Conservation (phyloP, 805 yeast genomes). For the Vanderwaltozyma polyspora region DNA sequence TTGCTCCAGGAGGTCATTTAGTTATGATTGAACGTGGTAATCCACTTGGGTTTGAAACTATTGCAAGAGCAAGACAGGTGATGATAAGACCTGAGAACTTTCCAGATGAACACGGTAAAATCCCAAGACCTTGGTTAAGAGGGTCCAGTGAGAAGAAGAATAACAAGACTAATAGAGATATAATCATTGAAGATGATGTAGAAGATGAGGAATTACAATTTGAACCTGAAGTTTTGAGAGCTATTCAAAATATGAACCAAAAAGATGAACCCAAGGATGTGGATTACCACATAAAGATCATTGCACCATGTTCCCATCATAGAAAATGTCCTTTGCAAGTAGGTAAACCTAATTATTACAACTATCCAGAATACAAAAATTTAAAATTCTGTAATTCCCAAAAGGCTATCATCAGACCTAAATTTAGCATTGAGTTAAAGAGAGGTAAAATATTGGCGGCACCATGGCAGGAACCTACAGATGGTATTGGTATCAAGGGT, state of each 20-base stretch:
- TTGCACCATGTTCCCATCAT: slow-evolving; percentile 91
- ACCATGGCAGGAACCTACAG: slow-evolving; percentile 52
- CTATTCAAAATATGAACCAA: slow-evolving; percentile 7
- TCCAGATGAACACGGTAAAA: slow-evolving; percentile 43
- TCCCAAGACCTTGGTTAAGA: slow-evolving; percentile 57
- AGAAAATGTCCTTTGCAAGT: slow-evolving; percentile 76
- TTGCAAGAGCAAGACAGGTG: slow-evolving; percentile 83
- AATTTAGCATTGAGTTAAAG: slow-evolving; percentile 70
- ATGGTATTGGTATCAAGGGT: slow-evolving; percentile 40
- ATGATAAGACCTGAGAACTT: slow-evolving; percentile 76
- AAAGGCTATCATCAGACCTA: slow-evolving; percentile 66
- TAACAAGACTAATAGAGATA: not conserved
- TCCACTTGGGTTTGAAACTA: slow-evolving; percentile 76
- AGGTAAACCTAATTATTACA: slow-evolving; percentile 58
- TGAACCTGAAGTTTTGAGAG: slow-evolving; percentile 30
- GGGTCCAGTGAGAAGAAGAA: slow-evolving; percentile 31
- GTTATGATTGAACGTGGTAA: slow-evolving; percentile 82
- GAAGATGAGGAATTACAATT: slow-evolving; percentile 34
- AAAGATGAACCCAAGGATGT: slow-evolving; percentile 6
- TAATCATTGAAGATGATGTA: slow-evolving; percentile 1
- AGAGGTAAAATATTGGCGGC: slow-evolving; percentile 67
- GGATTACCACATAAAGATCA: slow-evolving; percentile 46
- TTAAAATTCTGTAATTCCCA: slow-evolving; percentile 67
- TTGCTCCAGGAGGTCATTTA: slow-evolving; percentile 71
- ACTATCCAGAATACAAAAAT: slow-evolving; percentile 42